Conservation (phyloP, 495 filamentous ascomycete species). For the Gamarada debralockiae region DNA sequence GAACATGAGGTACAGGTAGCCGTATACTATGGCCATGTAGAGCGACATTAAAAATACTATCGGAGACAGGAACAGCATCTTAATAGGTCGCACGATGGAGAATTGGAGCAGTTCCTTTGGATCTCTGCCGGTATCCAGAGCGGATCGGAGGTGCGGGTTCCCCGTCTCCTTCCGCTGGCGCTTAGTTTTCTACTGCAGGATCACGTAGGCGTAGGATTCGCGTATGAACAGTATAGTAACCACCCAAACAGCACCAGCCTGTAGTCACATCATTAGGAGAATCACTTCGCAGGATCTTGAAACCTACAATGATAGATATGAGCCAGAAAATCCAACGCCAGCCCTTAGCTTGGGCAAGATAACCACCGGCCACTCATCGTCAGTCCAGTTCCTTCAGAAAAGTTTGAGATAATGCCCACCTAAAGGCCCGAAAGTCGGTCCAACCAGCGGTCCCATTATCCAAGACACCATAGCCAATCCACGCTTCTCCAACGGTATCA, state of each 20-base stretch:
- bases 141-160: constrained; percentile 26
- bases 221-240: constrained; percentile 56
- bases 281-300: constrained; percentile 29
- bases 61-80: constrained; percentile 47
- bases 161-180: constrained; percentile 63
- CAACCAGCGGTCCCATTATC: constrained; percentile 2
- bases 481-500: neutral
- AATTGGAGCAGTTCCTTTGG: constrained; percentile 21
- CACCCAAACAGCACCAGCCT: constrained; percentile 42
- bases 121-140: constrained; percentile 3
- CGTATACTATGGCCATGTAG: constrained; percentile 60
- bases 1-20: constrained; percentile 66
- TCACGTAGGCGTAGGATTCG: constrained; percentile 69
- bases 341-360: constrained; percentile 61
- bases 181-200: constrained; percentile 57
- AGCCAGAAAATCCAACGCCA: constrained; percentile 71
- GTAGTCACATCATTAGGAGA: constrained; percentile 18
- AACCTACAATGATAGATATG: constrained; percentile 53
- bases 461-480: constrained; percentile 2
- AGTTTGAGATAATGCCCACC: constrained; percentile 2
- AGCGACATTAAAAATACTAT: constrained; percentile 54
- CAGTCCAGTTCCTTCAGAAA: neutral
- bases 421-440: constrained; percentile 28
- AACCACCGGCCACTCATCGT: constrained; percentile 54
- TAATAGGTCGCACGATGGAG: constrained; percentile 43